Base-by-base conservation (phyloP, 345 rosid genomes). In the Aurinia saxatilis region DNA sequence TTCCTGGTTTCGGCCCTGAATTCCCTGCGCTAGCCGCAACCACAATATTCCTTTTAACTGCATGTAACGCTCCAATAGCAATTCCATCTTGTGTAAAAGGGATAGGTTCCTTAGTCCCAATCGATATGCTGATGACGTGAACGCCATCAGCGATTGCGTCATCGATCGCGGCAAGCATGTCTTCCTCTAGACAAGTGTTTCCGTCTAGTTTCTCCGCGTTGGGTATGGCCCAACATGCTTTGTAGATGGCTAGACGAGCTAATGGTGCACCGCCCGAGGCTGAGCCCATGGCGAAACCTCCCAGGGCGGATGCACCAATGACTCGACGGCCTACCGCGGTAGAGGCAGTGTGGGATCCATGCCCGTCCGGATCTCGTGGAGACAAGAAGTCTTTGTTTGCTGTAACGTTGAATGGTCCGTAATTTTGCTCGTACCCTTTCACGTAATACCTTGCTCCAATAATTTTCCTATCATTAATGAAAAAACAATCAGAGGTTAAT, bases 341-440 rank as follows among this genome's bases (percentile, higher is more conserved):
- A 77, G 88, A 92, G 5, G 96, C 87, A 0, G 88, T 83, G 72
- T 92, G 98, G 21, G 91, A 80, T 3, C 96, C 96, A 35, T 92
- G 98, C 52, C 98, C 98, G 4, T 82, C 86, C 38, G 50, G 41
- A 73, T 92, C 98, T 1, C 96, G 85, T 0, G 96, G 87, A 0
- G 96, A 91, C 57, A 51, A 72, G 72, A 48, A 70, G 73, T 91
- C 98, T 65, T 46, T 72, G 62, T 65, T 72, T 35, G 78, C 75
- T 5, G 88, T 64, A 15, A 48, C 77, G 68, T 91, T 78, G 47
- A 86, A 74, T 4, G 42, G 13, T 25, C 90, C 90, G 9, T 44
- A 75, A 8, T 14, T 2, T 0, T n/a, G 50, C 66, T 80, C 81
- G 8, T 63, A 88, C 8, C 83, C 88, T 68, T 83, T 80, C 49